Percentiles rank a stretch among this genome's conserved stretches.
Evolutionary conservation across 2,329 filamentous ascomycete species (phyloP).

Genomic region (Saccharata proteae): DNA sequence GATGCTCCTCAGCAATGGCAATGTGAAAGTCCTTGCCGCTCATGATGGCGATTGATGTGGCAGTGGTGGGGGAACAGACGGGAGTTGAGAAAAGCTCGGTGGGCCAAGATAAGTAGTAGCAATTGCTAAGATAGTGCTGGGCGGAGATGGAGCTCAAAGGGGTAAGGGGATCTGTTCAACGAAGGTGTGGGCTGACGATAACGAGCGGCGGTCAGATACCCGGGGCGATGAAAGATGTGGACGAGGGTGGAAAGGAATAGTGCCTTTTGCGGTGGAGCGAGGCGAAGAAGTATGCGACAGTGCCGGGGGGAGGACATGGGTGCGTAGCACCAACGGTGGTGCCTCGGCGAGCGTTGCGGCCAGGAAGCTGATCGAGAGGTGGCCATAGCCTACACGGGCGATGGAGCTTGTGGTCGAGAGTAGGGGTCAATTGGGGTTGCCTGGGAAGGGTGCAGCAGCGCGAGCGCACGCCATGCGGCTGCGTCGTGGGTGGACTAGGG

Average conservation of each 20-base stretch:
- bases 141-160: neutral
- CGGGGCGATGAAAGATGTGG: slow-evolving; percentile 2
- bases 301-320: neutral
- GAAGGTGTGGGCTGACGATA: slow-evolving; percentile 11
- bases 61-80: slow-evolving; percentile 1
- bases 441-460: too few species aligned
- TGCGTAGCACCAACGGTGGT: neutral
- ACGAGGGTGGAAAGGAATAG: too few species aligned
- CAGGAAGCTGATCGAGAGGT: neutral
- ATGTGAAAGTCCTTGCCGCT: slow-evolving; percentile 16
- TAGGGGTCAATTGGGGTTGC: too few species aligned
- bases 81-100: neutral
- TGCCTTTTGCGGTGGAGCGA: too few species aligned
- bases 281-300: too few species aligned
- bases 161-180: slow-evolving; percentile 2
- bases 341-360: neutral
- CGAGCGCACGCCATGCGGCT: too few species aligned
- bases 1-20: slow-evolving; percentile 15
- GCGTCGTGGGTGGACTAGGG: too few species aligned
- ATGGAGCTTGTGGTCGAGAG: too few species aligned
- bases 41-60: slow-evolving; percentile 13
- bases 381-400: too few species aligned
- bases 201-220: slow-evolving; percentile 12
- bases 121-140: slow-evolving; percentile 8
- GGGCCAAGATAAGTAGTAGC: neutral